Base-by-base conservation (phyloP, 176 grass and related monocot species). In the Alloteropsis semialata region DNA sequence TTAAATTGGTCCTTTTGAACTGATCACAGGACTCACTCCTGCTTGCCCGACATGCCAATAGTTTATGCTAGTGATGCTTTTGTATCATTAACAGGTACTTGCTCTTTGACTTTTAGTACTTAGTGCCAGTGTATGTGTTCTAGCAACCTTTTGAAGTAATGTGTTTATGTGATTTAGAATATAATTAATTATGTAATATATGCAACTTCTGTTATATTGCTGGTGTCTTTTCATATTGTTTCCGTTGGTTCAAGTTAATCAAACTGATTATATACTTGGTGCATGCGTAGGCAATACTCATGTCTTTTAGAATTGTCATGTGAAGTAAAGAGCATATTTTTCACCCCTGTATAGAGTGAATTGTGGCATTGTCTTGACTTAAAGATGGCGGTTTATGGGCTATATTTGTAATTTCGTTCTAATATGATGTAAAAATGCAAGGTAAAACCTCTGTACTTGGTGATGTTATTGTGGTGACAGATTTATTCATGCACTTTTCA, bases 41-140 rank as follows among this genome's bases (percentile, higher is more conserved):
- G 78, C 88, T 75, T 96, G 89, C 87, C 93, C 87, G 86, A 91
- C 80, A 90, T 90, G 89, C 93, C 96, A 11, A 96, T 99, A 66
- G 84, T 99, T 45, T 99, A 99, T 66, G 96, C 93, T 73, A 99
- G 93, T 54, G 93, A 94, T 45, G 85, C 88, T 65, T 99, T 99
- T 80, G 76, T 92, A 80, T 87, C 60, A 72, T 58, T 96, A 81
- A 93, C 93, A 83, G 96, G 96, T 99, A 78, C 48, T 71, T 87
- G 36, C 39, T 37, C 25, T 60, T 72, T 72, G 44, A 80, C 8
- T 71, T 81, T 59, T 83, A 82, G 45, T 74, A 51, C 13, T 59
- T 83, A 82, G 45, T 74, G 44, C 13, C 17, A 78, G 22, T 79
- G 29, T 86, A 55, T 44, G 49, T 53, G 14, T 83, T 60, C 5